Evolutionary conservation across 371 early-diverging fungal species (phyloP), one percentile per base, ranked within the genome.

Genomic region (Rozella allomycis): DNA sequence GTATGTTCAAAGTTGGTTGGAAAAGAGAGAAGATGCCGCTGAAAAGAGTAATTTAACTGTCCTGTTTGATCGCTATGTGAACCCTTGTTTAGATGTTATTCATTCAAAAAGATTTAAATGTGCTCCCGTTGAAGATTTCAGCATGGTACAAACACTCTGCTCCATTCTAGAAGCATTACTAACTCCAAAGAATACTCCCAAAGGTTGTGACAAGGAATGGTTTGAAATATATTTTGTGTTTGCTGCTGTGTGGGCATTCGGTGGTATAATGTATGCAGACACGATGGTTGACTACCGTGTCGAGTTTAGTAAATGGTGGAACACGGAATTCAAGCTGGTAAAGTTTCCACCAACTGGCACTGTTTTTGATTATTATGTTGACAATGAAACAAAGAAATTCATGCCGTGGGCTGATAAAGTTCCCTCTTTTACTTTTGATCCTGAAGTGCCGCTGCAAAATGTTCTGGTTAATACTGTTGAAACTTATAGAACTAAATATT

Each of bases 131-230:
- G 66, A 66, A 36, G 62, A 63, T 35, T 62, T 64, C 37, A 55
- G 53, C 17, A 50, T 68, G 54, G 62, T 68, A 3, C 47, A 50
- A 23, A 35, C 55, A 2, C 44, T 68, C 9, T 68, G 66, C 41
- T 61, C 57, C 40, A 59, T 68, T 18, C 43, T 68, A 10, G 69
- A 66, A 40, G 64, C 60, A 8, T 45, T 68, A 2, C 40, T 68
- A 21, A 62, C 59, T 7, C 58, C 63, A 1, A 38, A 44, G 10
- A 68, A 63, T 35, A 60, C 64, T 1, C 62, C 64, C 4, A 68
- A 66, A 33, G 67, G 67, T 0, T 68, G 64, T 43, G 69, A 68
- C 45, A 68, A 68, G 36, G 69, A 68, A 33, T 60, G 59, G 58
- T 68, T 60, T 39, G 69, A 68, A 39, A 51, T 61, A 21, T 68